A percentile compares a stretch with the other conserved stretches of the same genome.
Evolutionary conservation across 805 yeast genomes (phyloP).

Genomic region (Nakazawaea wickerhamii): DNA sequence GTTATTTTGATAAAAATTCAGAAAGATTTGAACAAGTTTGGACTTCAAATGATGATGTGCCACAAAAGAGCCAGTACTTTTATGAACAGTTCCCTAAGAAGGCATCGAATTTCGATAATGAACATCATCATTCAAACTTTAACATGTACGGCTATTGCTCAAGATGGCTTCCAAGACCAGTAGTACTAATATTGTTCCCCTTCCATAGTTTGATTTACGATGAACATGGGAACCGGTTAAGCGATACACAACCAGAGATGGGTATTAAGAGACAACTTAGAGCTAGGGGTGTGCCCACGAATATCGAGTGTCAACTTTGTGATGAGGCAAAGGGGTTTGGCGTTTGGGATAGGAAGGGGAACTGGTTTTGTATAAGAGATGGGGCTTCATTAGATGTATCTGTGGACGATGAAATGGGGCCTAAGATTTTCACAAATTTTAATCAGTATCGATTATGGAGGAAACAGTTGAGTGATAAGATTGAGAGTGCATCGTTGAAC

Average conservation of each 20-base stretch:
- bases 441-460: constrained; percentile 23
- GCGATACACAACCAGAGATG: not conserved
- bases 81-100: constrained; percentile 28
- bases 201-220: constrained; percentile 19
- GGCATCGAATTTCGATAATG: constrained; percentile 26
- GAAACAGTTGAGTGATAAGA: constrained; percentile 9
- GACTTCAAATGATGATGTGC: constrained; percentile 23
- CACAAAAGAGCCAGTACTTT: constrained; percentile 23
- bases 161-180: constrained; percentile 27
- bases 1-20: constrained; percentile 22
- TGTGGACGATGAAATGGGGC: constrained; percentile 20
- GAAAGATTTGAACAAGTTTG: constrained; percentile 24
- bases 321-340: constrained; percentile 20
- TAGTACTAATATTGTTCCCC: constrained; percentile 23
- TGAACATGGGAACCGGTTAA: not conserved
- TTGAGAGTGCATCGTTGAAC: constrained; percentile 16
- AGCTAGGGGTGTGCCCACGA: constrained; percentile 27
- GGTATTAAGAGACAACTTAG: constrained; percentile 17
- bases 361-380: constrained; percentile 24
- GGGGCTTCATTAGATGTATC: constrained; percentile 5
- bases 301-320: constrained; percentile 26
- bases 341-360: constrained; percentile 25
- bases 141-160: constrained; percentile 27
- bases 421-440: constrained; percentile 19
- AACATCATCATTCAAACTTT: constrained; percentile 25